phyloP scores from a whole-genome alignment of 75 land plant species.

The Adiantum capillusveneris region DNA sequence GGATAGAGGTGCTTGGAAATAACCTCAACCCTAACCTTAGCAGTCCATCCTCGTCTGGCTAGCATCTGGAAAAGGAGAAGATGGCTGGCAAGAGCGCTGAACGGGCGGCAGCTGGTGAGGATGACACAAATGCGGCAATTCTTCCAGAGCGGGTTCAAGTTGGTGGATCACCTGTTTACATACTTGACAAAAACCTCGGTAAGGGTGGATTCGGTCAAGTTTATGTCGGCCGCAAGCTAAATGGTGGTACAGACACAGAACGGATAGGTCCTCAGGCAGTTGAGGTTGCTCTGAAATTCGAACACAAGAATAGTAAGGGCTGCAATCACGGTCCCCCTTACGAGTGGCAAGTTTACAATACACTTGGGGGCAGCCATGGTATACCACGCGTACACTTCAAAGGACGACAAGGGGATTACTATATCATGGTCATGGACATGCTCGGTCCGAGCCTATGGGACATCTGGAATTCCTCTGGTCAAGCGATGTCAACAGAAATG shows the following conservation, averaged over 20 bases:
- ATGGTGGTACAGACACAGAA: conserved; percentile 52
- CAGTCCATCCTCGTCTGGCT: no score
- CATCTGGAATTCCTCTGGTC: conserved; percentile 88
- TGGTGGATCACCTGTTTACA: conserved; percentile 84
- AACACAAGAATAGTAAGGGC: conserved; percentile 82
- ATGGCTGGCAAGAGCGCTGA: no score
- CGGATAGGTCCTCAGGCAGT: conserved; percentile 82
- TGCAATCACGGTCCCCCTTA: conserved; percentile 83
- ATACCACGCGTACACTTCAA: conserved; percentile 85
- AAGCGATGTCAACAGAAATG: conserved; percentile 56
- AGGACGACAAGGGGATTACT: conserved; percentile 82
- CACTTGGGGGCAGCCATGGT: conserved; percentile 89
- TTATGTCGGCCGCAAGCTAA: conserved; percentile 68
- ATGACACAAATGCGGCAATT: no score
- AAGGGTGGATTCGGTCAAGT: conserved; percentile 99
- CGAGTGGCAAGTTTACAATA: conserved; percentile 82
- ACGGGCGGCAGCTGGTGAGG: no score
- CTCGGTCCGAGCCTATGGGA: conserved; percentile 97
- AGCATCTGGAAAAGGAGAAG: no score
- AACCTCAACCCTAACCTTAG: no score
- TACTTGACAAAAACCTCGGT: conserved; percentile 78
- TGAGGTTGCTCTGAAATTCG: conserved; percentile 92
- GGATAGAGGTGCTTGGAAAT: no score
- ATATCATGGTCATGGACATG: conserved; percentile 97
- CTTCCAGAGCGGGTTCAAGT: no score